These are phyloP conservation scores for Solanum chacoense DNA, from an alignment of 305 asterid genomes.

Conservation along the genomic window DNA sequence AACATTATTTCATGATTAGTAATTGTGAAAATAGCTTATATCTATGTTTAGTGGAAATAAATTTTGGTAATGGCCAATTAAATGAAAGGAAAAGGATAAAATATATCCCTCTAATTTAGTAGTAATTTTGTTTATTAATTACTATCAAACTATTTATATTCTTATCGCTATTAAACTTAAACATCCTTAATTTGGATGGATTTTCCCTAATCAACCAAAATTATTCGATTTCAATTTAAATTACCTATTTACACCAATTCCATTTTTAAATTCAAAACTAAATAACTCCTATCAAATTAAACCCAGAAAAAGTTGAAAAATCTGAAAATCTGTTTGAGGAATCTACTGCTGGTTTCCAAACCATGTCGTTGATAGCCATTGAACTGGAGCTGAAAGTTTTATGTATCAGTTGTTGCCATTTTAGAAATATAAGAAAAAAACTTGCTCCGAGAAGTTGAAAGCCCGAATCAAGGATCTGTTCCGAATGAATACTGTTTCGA, in stretches of 20 bases:
- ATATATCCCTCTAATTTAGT: not conserved
- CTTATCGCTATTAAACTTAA: not conserved
- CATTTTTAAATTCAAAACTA: not conserved
- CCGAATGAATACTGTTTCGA: not conserved
- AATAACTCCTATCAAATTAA: not conserved
- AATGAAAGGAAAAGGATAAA: not conserved
- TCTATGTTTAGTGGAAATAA: not conserved
- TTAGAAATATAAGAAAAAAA: not conserved
- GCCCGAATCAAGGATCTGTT: not conserved
- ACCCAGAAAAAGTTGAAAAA: not conserved
- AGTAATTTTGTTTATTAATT: not conserved
- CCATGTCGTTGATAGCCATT: not conserved
- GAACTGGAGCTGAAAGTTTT: not conserved
- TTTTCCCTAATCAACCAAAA: not conserved
- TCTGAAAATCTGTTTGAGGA: not conserved
- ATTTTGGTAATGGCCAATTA: not conserved
- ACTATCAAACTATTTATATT: too few species aligned
- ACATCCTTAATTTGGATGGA: not conserved
- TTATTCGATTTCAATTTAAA: not conserved
- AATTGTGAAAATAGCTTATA: not conserved
- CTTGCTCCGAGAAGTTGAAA: not conserved
- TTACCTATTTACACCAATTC: not conserved
- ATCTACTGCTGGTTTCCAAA: not conserved
- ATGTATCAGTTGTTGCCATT: not conserved
- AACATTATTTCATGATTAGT: not conserved